Evolutionary conservation across 768 basidiomycete genomes (phyloP), one percentile per base, ranked within the genome.

Genomic region (Kwoniella shandongensis): DNA sequence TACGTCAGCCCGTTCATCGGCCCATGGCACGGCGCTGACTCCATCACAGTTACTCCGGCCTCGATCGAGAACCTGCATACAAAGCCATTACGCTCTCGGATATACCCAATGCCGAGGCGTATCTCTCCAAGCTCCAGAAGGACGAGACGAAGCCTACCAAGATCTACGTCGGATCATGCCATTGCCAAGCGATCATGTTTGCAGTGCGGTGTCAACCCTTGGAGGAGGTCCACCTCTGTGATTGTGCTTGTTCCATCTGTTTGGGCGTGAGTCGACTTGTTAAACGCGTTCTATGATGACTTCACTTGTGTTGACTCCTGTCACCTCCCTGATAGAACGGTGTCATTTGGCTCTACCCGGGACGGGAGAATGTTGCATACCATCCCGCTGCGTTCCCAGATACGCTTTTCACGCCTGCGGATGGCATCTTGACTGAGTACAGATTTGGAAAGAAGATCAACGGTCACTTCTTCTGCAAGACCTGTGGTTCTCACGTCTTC

Each of bases 231-330:
- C 35, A 41, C 38, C 26, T 54, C 18, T 29, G 13, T 26, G 63
- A 65, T 29, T 65, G 63, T 35, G 46, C 51, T 8, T 65, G 63
- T 30, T 57, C 51, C 23, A 53, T 65, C 10, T 65, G 63, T 35
- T 38, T 47, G 15, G 63, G 63, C 3, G 63, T 65, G 29, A 48
- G 63, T 54, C 7, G 12, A 11, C 22, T 26, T 17, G 2, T 23
- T 1, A 6, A 17, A 29, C 26, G n/a, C 1, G 12, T 8, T 1
- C 26, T 2, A 25, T 30, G 51, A 17, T 41, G 17, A 42, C 17
- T 8, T n/a, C 6, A 29, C 36, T 26, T 25, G 27, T 26, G 25
- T 11, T n/a, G n/a, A n/a, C n/a, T n/a, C n/a, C n/a, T n/a, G n/a
- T n/a, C n/a, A n/a, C n/a, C n/a, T n/a, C n/a, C n/a, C n/a, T n/a